Evolutionary conservation across 257 asterid species (phyloP).

Genomic region (Catharanthus roseus): DNA sequence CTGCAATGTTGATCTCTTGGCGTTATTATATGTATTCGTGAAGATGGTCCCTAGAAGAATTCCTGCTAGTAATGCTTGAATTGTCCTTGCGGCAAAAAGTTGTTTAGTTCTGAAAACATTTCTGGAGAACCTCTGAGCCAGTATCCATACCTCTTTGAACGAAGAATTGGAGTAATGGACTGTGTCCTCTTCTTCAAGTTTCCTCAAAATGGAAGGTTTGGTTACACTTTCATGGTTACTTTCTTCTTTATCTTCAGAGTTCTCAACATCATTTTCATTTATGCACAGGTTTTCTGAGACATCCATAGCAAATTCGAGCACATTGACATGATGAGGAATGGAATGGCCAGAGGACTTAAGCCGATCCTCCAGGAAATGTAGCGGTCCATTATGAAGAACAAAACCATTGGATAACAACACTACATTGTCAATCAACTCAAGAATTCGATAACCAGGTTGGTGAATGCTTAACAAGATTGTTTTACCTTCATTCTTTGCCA

Average conservation of each 20-base stretch:
- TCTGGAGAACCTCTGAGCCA: constrained; percentile 49
- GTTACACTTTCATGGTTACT: background rate
- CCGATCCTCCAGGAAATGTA: constrained; percentile 45
- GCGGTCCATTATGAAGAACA: constrained; percentile 58
- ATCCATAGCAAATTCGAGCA: constrained; percentile 72
- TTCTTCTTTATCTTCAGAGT: constrained; percentile 17
- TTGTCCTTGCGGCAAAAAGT: constrained; percentile 49
- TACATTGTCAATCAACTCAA: constrained; percentile 55
- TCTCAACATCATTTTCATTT: constrained; percentile 29
- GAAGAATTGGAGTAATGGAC: constrained; percentile 36
- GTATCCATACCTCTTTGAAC: constrained; percentile 43
- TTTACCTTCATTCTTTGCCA: constrained; percentile 52
- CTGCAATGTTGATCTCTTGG: constrained; percentile 37
- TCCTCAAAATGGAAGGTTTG: background rate
- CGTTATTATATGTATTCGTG: constrained; percentile 29
- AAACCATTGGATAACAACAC: constrained; percentile 47
- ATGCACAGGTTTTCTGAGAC: constrained; percentile 30
- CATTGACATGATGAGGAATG: constrained; percentile 62
- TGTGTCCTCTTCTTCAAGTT: constrained; percentile 9
- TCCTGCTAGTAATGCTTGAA: constrained; percentile 59
- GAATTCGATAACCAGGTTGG: constrained; percentile 75
- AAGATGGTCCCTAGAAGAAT: constrained; percentile 60
- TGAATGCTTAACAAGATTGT: constrained; percentile 69
- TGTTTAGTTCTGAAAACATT: constrained; percentile 64
- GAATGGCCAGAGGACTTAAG: constrained; percentile 39